Evolutionary conservation across 2,329 filamentous ascomycete species (phyloP).

Genomic region (Cylindrodendrum hubeiense): DNA sequence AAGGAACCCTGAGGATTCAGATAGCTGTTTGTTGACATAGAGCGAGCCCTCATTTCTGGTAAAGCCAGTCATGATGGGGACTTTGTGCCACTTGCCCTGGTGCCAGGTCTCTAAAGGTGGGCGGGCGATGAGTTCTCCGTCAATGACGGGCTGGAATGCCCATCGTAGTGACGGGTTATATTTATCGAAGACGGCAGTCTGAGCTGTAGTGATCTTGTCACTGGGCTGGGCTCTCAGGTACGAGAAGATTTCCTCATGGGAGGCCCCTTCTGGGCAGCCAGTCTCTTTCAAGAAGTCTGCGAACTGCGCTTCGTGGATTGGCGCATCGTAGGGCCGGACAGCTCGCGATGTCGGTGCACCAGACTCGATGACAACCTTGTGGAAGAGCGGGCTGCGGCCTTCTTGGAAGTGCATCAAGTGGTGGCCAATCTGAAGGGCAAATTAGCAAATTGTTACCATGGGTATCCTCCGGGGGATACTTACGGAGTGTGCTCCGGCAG

Average conservation of each 20-base stretch:
- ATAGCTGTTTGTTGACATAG: slow-evolving; percentile 68
- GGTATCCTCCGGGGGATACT: neutral
- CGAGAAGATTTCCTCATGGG: slow-evolving; percentile 54
- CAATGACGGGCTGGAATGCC: slow-evolving; percentile 77
- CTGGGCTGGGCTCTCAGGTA: slow-evolving; percentile 59
- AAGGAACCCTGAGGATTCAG: slow-evolving; percentile 64
- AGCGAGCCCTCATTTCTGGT: slow-evolving; percentile 76
- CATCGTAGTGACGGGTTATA: slow-evolving; percentile 63
- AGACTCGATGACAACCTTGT: slow-evolving; percentile 67
- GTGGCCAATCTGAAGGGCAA: slow-evolving; percentile 68
- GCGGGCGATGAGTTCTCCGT: slow-evolving; percentile 68
- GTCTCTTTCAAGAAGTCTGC: slow-evolving; percentile 37
- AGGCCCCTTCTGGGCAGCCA: slow-evolving; percentile 28
- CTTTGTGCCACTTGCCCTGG: slow-evolving; percentile 43
- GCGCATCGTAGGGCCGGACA: slow-evolving; percentile 66
- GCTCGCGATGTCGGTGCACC: slow-evolving; percentile 67
- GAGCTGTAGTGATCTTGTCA: slow-evolving; percentile 50
- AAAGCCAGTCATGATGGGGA: slow-evolving; percentile 74
- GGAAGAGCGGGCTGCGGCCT: slow-evolving; percentile 60
- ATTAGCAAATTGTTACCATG: slow-evolving; percentile 1
- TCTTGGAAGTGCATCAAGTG: slow-evolving; percentile 67
- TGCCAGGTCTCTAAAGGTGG: slow-evolving; percentile 70
- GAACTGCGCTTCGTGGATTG: slow-evolving; percentile 70
- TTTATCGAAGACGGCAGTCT: slow-evolving; percentile 56
- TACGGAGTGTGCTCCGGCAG: slow-evolving; percentile 65